Percentiles rank a stretch among this genome's conserved stretches.
These are phyloP conservation scores for Alloascoidea hylecoeti DNA, from an alignment of 805 yeast genomes.

Conservation along the genomic window DNA sequence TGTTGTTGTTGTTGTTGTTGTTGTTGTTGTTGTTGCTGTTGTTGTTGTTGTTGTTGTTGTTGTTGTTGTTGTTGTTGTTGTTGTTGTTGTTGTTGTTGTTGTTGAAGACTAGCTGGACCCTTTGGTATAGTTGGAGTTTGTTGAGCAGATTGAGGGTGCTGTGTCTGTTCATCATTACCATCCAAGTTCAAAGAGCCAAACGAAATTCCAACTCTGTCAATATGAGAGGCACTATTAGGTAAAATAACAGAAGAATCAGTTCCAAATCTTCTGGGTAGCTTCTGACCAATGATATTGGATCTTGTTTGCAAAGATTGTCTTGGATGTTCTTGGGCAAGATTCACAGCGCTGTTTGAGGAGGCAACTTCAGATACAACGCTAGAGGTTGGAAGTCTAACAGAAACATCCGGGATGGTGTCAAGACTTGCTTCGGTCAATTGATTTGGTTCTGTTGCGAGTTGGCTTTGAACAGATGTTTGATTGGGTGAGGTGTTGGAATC, in stretches of 20 bases:
- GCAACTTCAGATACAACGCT: slow-evolving; percentile 12
- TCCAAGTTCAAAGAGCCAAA: slow-evolving; percentile 44
- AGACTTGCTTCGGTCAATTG: slow-evolving; percentile 10
- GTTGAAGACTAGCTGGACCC: too few species aligned
- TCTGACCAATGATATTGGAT: slow-evolving; percentile 11
- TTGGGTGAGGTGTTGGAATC: too few species aligned
- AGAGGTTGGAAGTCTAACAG: slow-evolving; percentile 11
- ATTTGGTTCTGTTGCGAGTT: too few species aligned
- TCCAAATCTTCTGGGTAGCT: slow-evolving; percentile 20
- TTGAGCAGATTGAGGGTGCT: too few species aligned
- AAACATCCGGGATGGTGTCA: slow-evolving; percentile 9
- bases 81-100: slow-evolving; percentile 7
- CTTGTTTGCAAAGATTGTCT: not conserved
- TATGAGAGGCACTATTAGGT: slow-evolving; percentile 34
- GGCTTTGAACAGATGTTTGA: too few species aligned
- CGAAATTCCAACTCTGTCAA: slow-evolving; percentile 40
- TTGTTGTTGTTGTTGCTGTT: slow-evolving; percentile 8
- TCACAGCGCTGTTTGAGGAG: not conserved
- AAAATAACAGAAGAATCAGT: slow-evolving; percentile 33
- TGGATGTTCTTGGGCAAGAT: not conserved
- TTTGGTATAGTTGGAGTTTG: slow-evolving; percentile 5
- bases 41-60: slow-evolving; percentile 8
- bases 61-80: slow-evolving; percentile 10
- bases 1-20: slow-evolving; percentile 7
- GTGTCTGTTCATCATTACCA: slow-evolving; percentile 25